Evolutionary conservation across 306 rosid genomes (phyloP).

Genomic region (Cucumis sativus): DNA sequence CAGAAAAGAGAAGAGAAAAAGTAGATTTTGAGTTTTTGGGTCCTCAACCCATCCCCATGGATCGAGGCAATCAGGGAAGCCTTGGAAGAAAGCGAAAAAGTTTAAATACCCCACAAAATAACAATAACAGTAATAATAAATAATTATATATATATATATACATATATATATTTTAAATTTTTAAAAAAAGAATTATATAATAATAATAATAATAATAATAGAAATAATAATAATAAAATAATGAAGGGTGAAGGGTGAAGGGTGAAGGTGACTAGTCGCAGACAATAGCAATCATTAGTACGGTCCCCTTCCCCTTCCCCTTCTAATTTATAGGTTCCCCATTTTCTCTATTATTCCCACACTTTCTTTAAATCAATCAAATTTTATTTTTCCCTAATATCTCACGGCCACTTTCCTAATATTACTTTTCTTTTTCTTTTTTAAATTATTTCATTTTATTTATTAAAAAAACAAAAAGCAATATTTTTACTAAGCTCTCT

Average conservation of each 20-base stretch:
- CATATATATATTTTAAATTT: no score
- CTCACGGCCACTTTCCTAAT: no score
- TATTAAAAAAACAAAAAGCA: no score
- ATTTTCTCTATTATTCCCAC: neutral
- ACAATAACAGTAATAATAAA: neutral
- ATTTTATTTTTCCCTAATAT: no score
- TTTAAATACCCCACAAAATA: neutral
- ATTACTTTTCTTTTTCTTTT: no score
- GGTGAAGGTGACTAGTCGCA: conserved; percentile 10
- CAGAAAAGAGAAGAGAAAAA: neutral
- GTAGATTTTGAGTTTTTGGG: neutral
- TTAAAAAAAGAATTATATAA: neutral
- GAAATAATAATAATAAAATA: neutral
- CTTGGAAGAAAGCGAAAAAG: conserved; percentile 4
- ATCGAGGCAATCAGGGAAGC: neutral
- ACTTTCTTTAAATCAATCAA: no score
- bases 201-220: neutral
- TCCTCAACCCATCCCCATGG: neutral
- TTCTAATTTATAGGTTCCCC: neutral
- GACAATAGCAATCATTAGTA: conserved; percentile 17
- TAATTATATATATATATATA: no score
- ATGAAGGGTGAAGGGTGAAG: neutral
- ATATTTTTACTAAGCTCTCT: no score
- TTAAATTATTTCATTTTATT: no score
- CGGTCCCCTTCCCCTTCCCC: neutral